phyloP scores from a whole-genome alignment of 2,329 filamentous ascomycete genomes.

The Alternaria infectoria region DNA sequence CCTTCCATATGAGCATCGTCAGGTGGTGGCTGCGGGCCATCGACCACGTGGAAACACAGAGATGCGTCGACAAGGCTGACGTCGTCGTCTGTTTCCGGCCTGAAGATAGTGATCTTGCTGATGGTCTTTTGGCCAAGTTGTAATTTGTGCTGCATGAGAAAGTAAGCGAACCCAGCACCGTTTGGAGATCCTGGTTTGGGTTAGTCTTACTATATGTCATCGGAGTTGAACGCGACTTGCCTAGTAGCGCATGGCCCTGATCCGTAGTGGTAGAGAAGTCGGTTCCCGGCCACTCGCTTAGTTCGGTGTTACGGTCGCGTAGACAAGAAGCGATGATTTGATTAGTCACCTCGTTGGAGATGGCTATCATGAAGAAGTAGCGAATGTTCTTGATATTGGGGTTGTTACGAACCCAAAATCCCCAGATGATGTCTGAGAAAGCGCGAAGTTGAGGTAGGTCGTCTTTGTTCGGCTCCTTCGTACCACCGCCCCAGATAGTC shows the following conservation, averaged over 20 bases:
- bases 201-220: neutral
- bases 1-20: neutral
- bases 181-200: slow-evolving; percentile 19
- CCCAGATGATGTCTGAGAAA: slow-evolving; percentile 30
- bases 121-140: slow-evolving; percentile 26
- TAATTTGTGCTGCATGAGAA: slow-evolving; percentile 27
- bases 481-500: slow-evolving; percentile 10
- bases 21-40: neutral
- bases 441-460: slow-evolving; percentile 21
- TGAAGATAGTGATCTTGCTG: slow-evolving; percentile 18
- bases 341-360: slow-evolving; percentile 25
- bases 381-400: slow-evolving; percentile 16
- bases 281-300: slow-evolving; percentile 26
- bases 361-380: slow-evolving; percentile 25
- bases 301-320: neutral
- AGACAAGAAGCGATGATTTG: slow-evolving; percentile 22
- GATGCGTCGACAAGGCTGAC: slow-evolving; percentile 18
- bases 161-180: slow-evolving; percentile 29
- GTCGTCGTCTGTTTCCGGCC: slow-evolving; percentile 15
- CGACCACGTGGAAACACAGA: slow-evolving; percentile 20
- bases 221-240: neutral
- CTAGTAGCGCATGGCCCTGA: slow-evolving; percentile 23
- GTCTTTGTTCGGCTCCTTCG: neutral
- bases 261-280: slow-evolving; percentile 17
- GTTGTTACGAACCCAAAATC: slow-evolving; percentile 21